Evolutionary conservation across 2,329 filamentous ascomycete species (phyloP).

Genomic region (Xylariaceae sp.): DNA sequence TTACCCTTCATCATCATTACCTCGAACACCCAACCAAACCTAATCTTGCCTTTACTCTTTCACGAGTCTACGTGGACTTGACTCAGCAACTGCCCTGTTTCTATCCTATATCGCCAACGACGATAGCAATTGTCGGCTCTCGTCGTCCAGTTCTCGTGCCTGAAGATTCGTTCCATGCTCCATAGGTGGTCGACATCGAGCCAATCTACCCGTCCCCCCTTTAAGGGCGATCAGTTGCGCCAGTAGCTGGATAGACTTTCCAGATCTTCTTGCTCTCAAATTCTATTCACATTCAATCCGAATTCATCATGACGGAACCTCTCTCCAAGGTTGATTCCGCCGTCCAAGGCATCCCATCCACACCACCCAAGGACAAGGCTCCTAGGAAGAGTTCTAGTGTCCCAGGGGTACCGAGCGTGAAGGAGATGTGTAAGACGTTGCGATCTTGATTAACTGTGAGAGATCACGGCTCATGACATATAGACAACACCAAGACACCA

Average conservation of each 20-base stretch:
- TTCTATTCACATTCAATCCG: constrained; percentile 6
- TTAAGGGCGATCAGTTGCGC: neutral
- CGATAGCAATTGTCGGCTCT: constrained; percentile 5
- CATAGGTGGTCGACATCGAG: constrained; percentile 15
- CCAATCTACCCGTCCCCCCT: neutral
- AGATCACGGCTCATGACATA: constrained; percentile 5
- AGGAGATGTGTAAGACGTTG: constrained; percentile 69
- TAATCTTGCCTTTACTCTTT: too few relatives aligned
- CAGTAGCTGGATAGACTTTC: constrained; percentile 6
- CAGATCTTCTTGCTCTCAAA: neutral
- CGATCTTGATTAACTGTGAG: neutral
- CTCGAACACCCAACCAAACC: too few relatives aligned
- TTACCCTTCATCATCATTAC: constrained; percentile 13
- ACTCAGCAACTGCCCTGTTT: constrained; percentile 27
- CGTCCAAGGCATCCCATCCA: constrained; percentile 69
- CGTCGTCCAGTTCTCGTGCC: constrained; percentile 8
- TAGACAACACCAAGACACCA: constrained; percentile 69
- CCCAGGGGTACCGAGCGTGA: constrained; percentile 73
- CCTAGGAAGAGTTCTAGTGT: constrained; percentile 69
- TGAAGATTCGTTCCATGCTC: constrained; percentile 13
- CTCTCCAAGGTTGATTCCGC: constrained; percentile 89
- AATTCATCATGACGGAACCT: constrained; percentile 42
- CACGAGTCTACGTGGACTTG: neutral
- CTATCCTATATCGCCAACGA: constrained; percentile 14
- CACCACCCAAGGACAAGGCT: constrained; percentile 60